Evolutionary conservation across 371 early-diverging fungal species (phyloP), one percentile per base, ranked within the genome.

Genomic region (Lichtheimia ornata): DNA sequence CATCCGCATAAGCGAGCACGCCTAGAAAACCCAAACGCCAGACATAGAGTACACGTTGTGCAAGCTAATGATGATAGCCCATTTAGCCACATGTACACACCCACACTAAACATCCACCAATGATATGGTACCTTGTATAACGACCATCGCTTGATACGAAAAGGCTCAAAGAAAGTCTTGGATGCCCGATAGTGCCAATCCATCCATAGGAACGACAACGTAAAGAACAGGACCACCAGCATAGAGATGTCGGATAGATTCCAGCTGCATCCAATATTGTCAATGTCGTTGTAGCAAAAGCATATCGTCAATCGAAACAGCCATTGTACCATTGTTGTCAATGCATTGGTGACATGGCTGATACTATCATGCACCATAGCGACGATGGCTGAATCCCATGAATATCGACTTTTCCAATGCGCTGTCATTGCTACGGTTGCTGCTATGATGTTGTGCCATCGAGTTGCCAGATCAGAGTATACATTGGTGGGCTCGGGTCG

Each of bases 151-250:
- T 58, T 51, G 3, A 64, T 40, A 5, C 43, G 56, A 20, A 17
- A 40, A 44, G 47, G 51, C 42, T 58, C 59, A 59, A 49, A 44
- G 49, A 53, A 58, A 2, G 58, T 59, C 22, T 52, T 53, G 17
- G 64, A 64, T 15, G 47, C 64, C 17, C 44, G 20, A 11, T 50
- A 57, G 27, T 64, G 64, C 64, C 64, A 64, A n/a, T 53, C 20
- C 59, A 58, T 59, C 59, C 64, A 64, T 15, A 50, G 5, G 24
- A 53, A 58, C 2, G 64, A 64, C 13, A 58, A 40, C 2, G 50
- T 2, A 4, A n/a, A 35, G 2, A 49, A 47, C 5, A 47, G 6
- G 47, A 47, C 18, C 47, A 47, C 6, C n/a, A 22, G 47, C 5
- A 17, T 0, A 13, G 18, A 47, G 0, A 22, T 15, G 5, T 22